Base-by-base conservation (phyloP, 2,329 filamentous ascomycete genomes). In the Curvularia sp. region DNA sequence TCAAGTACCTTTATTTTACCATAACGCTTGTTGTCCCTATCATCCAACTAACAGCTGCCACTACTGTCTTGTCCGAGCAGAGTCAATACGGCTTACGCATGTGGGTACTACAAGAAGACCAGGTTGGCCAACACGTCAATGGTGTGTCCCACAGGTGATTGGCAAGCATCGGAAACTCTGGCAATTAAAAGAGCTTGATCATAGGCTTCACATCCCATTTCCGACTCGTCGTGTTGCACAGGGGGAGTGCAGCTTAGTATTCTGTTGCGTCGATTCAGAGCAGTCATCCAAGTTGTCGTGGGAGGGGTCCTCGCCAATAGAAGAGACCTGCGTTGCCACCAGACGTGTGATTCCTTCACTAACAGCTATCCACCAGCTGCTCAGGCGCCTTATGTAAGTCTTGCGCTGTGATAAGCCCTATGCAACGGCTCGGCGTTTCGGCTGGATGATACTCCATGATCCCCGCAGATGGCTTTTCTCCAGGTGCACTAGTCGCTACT, bases 341-440 rank as follows among this genome's bases (percentile, higher is more conserved):
- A 13, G n/a, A 1, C 6, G 15, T n/a, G 13, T 36, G 32, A n/a
- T 36, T 7, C 10, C 13, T 7, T n/a, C 15, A n/a, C 32, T 15
- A 36, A 15, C 32, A n/a, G 15, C 4, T 5, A n/a, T 5, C 6
- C 1, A n/a, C 7, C 3, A 36, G 2, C 32, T 36, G n/a, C 10
- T 7, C 15, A n/a, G 15, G 2, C 32, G 15, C 32, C 32, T 36
- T 15, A 36, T 4, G 30, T 32, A 32, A 32, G 30, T 13, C 13
- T n/a, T 36, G 13, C 32, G 10, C 5, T n/a, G 15, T 6, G 7
- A 36, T 6, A 36, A 36, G 32, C 32, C n/a, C n/a, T 15, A 3
- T n/a, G 15, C 13, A 6, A 15, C 46, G 30, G 34, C 43, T 57
- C 54, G 55, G 55, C 49, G 30, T 53, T 18, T 57, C 55, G 55